A percentile compares a stretch with the other conserved stretches of the same genome.
Evolutionary conservation across 768 basidiomycete genomes (phyloP).

Genomic region (Termitomyces sp.): DNA sequence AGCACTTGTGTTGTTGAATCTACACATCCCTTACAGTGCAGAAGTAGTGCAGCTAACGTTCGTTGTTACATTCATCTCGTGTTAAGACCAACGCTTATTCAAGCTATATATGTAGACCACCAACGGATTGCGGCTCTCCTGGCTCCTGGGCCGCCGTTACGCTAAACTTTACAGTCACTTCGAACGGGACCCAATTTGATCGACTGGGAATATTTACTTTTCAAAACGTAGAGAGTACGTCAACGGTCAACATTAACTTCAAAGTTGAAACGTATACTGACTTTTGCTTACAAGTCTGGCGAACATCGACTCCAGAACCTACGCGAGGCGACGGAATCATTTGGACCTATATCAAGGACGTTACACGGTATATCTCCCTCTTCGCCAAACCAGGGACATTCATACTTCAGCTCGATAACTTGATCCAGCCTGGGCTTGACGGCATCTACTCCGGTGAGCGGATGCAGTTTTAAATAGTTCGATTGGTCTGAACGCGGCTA

Average conservation of each 20-base stretch:
- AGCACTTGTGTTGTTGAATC: background rate
- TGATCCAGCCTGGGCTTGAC: slow-evolving; percentile 49
- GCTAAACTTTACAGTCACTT: slow-evolving; percentile 72
- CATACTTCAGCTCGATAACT: slow-evolving; percentile 69
- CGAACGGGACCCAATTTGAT: slow-evolving; percentile 75
- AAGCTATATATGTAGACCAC: slow-evolving; percentile 42
- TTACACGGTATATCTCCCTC: slow-evolving; percentile 65
- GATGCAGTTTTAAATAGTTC: background rate
- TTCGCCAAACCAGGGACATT: slow-evolving; percentile 66
- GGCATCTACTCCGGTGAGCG: slow-evolving; percentile 63
- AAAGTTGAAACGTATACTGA: background rate
- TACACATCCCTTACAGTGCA: slow-evolving; percentile 33
- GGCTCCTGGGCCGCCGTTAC: slow-evolving; percentile 74
- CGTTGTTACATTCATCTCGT: background rate
- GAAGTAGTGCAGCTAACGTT: slow-evolving; percentile 62
- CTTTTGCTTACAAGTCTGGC: slow-evolving; percentile 52
- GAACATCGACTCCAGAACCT: slow-evolving; percentile 77
- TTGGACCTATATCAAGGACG: slow-evolving; percentile 77
- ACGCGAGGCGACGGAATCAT: slow-evolving; percentile 62
- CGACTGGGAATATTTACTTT: slow-evolving; percentile 70
- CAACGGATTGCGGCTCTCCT: slow-evolving; percentile 60
- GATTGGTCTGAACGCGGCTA: slow-evolving; percentile 17
- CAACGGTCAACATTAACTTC: background rate
- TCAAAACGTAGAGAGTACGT: slow-evolving; percentile 70
- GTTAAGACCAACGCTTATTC: background rate